Conservation (phyloP, 2,329 filamentous ascomycete species). For the Xylariaceae sp. region DNA sequence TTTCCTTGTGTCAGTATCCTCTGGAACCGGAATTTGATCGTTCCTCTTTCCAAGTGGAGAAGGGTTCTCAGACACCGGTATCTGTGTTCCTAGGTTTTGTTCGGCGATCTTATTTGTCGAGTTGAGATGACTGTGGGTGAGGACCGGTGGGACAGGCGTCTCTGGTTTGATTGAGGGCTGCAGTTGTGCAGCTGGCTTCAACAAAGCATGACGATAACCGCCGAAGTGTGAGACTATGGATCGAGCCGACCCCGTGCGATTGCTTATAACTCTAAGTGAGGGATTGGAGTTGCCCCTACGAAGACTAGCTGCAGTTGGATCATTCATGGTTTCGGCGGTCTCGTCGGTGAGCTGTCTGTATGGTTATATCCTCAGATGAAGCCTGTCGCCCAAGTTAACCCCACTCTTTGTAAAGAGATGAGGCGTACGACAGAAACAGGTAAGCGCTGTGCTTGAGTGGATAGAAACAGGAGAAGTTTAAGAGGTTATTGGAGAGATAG, state of each 20-base stretch:
- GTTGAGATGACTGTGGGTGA: slow-evolving; percentile 18
- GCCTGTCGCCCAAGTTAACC: not conserved
- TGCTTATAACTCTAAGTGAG: slow-evolving; percentile 23
- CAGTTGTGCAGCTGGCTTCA: slow-evolving; percentile 23
- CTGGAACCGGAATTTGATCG: not conserved
- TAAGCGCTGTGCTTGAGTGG: not conserved
- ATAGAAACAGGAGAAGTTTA: not conserved
- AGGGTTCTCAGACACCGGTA: not conserved
- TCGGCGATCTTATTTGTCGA: not conserved
- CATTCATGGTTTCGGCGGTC: slow-evolving; percentile 17
- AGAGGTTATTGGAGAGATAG: not conserved
- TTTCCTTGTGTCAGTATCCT: not conserved
- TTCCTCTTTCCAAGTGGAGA: not conserved
- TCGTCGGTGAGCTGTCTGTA: not conserved
- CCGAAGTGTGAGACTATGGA: slow-evolving; percentile 23
- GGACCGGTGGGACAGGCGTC: slow-evolving; percentile 27
- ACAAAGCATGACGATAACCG: slow-evolving; percentile 24
- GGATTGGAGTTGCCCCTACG: slow-evolving; percentile 23
- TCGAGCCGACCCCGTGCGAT: slow-evolving; percentile 24
- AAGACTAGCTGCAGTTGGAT: slow-evolving; percentile 11
- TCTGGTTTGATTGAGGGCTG: slow-evolving; percentile 22
- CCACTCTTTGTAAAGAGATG: not conserved
- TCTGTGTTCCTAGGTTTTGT: not conserved
- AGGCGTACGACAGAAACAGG: not conserved
- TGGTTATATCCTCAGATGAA: not conserved